Evolutionary conservation across 129 eudicot species (phyloP).

Genomic region (Gnaphalium uliginosum): DNA sequence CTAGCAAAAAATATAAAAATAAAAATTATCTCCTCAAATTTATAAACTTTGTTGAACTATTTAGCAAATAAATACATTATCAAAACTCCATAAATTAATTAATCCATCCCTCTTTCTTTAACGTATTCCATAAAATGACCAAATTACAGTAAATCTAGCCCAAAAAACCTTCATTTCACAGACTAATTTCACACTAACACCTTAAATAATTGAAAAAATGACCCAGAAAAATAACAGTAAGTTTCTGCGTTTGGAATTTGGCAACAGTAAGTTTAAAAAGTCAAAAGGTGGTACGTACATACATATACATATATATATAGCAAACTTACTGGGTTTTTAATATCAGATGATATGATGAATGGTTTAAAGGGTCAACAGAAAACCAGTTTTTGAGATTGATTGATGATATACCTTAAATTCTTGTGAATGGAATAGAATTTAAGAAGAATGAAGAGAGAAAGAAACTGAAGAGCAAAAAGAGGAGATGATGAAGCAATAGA

Average conservation of each 20-base stretch:
- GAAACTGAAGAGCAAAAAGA: slow-evolving; percentile 21
- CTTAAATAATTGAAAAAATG: background rate
- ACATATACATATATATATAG: background rate
- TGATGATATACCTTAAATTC: slow-evolving; percentile 33
- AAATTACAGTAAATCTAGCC: slow-evolving; percentile 21
- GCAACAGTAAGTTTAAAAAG: slow-evolving; percentile 1
- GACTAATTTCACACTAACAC: slow-evolving; percentile 7
- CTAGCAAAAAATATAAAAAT: slow-evolving; percentile 23
- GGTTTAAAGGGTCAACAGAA: slow-evolving; percentile 36
- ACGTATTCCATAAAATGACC: slow-evolving; percentile 18
- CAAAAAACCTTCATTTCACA: slow-evolving; percentile 5
- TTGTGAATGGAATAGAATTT: slow-evolving; percentile 61
- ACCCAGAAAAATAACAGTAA: background rate
- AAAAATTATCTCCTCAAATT: slow-evolving; percentile 20
- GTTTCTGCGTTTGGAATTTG: background rate
- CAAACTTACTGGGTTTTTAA: slow-evolving; percentile 38
- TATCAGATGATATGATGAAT: slow-evolving; percentile 5
- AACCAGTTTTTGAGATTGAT: slow-evolving; percentile 36
- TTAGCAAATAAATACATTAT: slow-evolving; percentile 34
- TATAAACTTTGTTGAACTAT: slow-evolving; percentile 18
- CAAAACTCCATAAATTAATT: slow-evolving; percentile 1
- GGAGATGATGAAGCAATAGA: slow-evolving; percentile 21
- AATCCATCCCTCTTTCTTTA: slow-evolving; percentile 22
- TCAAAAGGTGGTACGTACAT: slow-evolving; percentile 21
- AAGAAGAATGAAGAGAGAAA: slow-evolving; percentile 47